Base-by-base conservation (phyloP, 2,329 filamentous ascomycete species). In the Pseudomassariella vexata region DNA sequence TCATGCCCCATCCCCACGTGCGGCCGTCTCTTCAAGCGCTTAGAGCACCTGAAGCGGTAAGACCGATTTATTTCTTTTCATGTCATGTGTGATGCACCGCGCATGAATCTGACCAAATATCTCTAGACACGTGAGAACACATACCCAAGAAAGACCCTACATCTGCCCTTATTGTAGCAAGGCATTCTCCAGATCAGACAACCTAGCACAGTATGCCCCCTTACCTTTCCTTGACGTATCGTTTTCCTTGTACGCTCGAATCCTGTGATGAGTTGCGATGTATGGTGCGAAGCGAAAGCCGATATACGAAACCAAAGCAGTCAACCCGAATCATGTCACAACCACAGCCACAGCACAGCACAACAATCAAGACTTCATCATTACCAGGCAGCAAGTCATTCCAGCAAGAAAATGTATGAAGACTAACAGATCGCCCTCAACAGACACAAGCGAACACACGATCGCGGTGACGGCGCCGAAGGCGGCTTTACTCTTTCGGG, bases 1-100 rank as follows among this genome's bases (percentile, higher is more conserved):
- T 96, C 90, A 2, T 98, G 92, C 68, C 92, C 92, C n/a, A 98
- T 98, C 52, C 92, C 92, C 18, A 94, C 90, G 34, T 98, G 92
- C 59, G 92, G 92, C 34, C 83, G 92, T 53, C 76, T 95, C 41
- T 98, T 98, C 76, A 98, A 98, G 80, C 82, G 92, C 63, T 78
- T 98, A 69, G 92, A 98, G 69, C 92, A 98, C 68, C 79, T 98
- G 55, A 98, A 98, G 76, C 82, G 90, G 87, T 94, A 86, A 79
- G 84, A 70, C 55, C 53, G 46, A 50, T 50, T 49, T 41, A 39
- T 56, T 53, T 53, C 53, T 52, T 56, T 44, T 57, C 63, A 38
- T 59, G 46, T 44, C 53, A 62, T 59, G 50, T 59, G 49, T 49
- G 47, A 55, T 50, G 53, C 56, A 50, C 56, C 55, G 59, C 55